Evolutionary conservation across 129 eudicot genomes (phyloP), one percentile per base, ranked within the genome.

Genomic region (Smallanthus sonchifolius): DNA sequence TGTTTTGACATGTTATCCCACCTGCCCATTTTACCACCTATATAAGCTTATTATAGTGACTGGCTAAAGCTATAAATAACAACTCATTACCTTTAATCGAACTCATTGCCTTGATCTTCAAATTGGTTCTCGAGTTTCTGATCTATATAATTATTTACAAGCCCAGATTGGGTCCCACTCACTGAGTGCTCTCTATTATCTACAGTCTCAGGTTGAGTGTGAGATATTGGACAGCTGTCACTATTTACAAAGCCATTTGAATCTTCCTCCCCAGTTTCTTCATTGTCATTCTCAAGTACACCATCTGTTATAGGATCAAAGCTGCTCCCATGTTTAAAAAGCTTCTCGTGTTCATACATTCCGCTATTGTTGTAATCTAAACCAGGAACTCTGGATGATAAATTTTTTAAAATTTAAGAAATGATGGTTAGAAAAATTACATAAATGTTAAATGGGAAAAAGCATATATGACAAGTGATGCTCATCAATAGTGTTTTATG

Each of bases 61-160:
- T 14, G 39, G 61, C 64, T 43, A 48, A 59, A 30, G 16, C 16
- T 7, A 42, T 3, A n/a, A 11, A 54, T 70, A 9, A 35, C 30
- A 1, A 42, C 8, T 8, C 52, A 3, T 79, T 84, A 86, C 90
- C 89, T 84, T 84, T 43, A 86, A 74, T 79, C 85, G 35, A 80
- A 84, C 74, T 82, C 84, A 30, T 73, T 86, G 39, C 76, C 80
- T 60, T 79, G 80, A 75, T 86, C 90, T 78, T 82, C 90, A 72
- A 74, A 76, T n/a, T 70, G 85, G 75, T 75, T 83, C 84, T 86
- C 86, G 83, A 65, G 72, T 72, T 81, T 74, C 81, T 69, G 76
- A 54, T 77, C 82, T 70, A 76, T 55, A 74, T 69, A 72, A 82
- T 77, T 87, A 92, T 92, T 80, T 92, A 92, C 98, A 87, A 81